Percentiles rank a stretch among this genome's conserved stretches.
phyloP scores from a whole-genome alignment of 2,329 filamentous ascomycete species.

The Colletotrichum liriopes region DNA sequence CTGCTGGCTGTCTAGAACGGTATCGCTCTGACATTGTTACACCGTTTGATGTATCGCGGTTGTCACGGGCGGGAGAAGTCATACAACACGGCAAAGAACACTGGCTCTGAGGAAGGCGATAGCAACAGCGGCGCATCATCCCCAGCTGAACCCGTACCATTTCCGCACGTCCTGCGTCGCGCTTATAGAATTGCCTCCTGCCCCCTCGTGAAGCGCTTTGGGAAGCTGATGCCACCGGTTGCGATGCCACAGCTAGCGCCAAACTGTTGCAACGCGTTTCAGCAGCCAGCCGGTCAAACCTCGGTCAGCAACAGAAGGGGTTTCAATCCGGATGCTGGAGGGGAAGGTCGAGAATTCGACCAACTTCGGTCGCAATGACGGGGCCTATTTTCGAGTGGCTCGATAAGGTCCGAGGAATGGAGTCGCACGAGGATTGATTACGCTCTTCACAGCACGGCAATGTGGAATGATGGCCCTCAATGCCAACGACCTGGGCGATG shows the following conservation, averaged over 20 bases:
- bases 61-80: background rate
- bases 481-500: slow-evolving; percentile 15
- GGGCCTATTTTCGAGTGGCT: background rate
- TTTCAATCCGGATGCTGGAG: background rate
- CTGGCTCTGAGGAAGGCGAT: background rate
- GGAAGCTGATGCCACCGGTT: slow-evolving; percentile 4
- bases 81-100: background rate
- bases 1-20: background rate
- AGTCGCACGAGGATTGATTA: background rate
- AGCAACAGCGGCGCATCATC: background rate
- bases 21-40: background rate
- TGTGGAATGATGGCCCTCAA: slow-evolving; percentile 25
- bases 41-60: background rate
- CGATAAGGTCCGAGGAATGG: slow-evolving; percentile 23
- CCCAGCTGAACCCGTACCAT: background rate
- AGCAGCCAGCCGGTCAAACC: slow-evolving; percentile 12
- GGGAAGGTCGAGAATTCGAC: background rate
- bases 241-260: background rate
- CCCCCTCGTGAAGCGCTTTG: background rate
- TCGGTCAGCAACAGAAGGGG: background rate
- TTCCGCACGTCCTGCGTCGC: background rate
- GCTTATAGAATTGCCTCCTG: background rate
- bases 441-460: slow-evolving; percentile 17
- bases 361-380: slow-evolving; percentile 3
- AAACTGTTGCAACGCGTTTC: slow-evolving; percentile 30